These are phyloP conservation scores for Phyllosticta citrichinensis DNA, from an alignment of 2,329 filamentous ascomycete genomes.

Conservation along the genomic window DNA sequence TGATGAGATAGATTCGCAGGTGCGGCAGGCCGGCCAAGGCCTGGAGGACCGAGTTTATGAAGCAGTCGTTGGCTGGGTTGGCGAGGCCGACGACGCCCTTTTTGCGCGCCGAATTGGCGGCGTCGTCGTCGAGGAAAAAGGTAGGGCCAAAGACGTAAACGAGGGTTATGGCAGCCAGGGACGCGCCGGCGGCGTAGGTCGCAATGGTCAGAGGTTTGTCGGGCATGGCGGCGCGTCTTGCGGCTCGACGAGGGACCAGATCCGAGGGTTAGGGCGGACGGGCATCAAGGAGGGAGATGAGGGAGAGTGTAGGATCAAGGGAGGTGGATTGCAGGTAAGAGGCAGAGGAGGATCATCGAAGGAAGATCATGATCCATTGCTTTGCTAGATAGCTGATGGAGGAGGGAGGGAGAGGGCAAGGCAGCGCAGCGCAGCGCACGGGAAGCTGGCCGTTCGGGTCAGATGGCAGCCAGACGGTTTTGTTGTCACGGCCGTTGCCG, in stretches of 20 bases:
- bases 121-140: constrained; percentile 82
- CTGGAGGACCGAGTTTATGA: constrained; percentile 91
- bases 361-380: not conserved
- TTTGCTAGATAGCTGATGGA: not conserved
- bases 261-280: constrained; percentile 12
- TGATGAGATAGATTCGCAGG: constrained; percentile 81
- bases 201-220: constrained; percentile 75
- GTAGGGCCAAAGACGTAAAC: constrained; percentile 98
- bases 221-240: constrained; percentile 48
- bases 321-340: too few relatives aligned
- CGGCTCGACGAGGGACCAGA: not conserved
- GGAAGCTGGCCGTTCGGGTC: not conserved
- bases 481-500: not conserved
- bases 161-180: constrained; percentile 84
- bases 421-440: not conserved
- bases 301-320: not conserved
- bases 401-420: too few relatives aligned
- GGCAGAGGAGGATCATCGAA: not conserved
- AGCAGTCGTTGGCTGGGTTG: constrained; percentile 78
- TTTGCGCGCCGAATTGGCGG: constrained; percentile 52
- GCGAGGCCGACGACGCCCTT: constrained; percentile 77
- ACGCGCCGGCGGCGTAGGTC: constrained; percentile 90
- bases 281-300: constrained; percentile 7
- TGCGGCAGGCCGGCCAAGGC: constrained; percentile 84
- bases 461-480: not conserved